Conservation (phyloP, 805 yeast genomes). For the Schwanniomyces pseudopolymorphus region DNA sequence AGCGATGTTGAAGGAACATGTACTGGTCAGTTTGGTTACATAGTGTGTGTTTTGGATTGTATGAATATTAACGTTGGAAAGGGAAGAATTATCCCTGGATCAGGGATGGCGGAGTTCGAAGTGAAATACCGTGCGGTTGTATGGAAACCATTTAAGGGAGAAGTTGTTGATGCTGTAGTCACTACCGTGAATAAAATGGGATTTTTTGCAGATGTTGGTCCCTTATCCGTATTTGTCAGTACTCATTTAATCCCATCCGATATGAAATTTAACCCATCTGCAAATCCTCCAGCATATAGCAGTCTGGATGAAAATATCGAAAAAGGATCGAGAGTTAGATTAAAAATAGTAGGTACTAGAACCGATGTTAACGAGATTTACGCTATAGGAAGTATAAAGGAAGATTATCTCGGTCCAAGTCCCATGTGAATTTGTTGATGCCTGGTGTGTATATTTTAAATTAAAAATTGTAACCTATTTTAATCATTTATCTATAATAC, state of each 20-base stretch:
- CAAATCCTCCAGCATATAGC: conserved; percentile 97
- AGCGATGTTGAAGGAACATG: conserved; percentile 98
- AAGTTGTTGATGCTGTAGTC: conserved; percentile 96
- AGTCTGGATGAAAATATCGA: conserved; percentile 93
- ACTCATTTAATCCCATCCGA: conserved; percentile 94
- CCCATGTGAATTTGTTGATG: conserved; percentile 32
- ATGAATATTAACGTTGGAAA: conserved; percentile 93
- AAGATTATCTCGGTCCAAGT: conserved; percentile 91
- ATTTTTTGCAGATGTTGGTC: conserved; percentile 97
- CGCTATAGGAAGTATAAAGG: conserved; percentile 97
- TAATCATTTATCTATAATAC: conserved; percentile 1
- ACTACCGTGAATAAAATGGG: conserved; percentile 94
- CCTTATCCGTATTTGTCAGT: conserved; percentile 89
- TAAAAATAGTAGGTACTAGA: conserved; percentile 95
- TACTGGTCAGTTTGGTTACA: conserved; percentile 98
- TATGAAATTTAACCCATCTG: conserved; percentile 89
- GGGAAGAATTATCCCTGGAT: conserved; percentile 86
- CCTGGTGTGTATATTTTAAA: conserved; percentile 1
- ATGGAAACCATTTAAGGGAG: conserved; percentile 98
- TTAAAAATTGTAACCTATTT: neutral
- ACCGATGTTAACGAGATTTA: conserved; percentile 96
- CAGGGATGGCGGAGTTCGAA: conserved; percentile 94
- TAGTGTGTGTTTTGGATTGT: conserved; percentile 92
- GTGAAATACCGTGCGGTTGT: conserved; percentile 96
- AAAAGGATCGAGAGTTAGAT: conserved; percentile 89